Evolutionary conservation across 371 early-diverging fungal species (phyloP).

Genomic region (Sporodiniella umbellata): DNA sequence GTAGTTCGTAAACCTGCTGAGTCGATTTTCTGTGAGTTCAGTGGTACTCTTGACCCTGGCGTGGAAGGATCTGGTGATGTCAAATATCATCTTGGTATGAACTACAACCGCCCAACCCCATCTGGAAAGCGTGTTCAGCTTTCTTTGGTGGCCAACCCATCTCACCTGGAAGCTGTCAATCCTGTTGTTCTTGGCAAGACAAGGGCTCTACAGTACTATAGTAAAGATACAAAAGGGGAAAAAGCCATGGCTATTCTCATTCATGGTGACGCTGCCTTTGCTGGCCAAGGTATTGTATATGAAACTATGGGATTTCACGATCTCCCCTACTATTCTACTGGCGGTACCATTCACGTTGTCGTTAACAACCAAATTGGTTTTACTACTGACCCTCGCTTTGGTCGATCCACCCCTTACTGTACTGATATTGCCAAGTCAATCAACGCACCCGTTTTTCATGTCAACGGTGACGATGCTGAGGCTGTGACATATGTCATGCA

Average conservation of each 20-base stretch:
- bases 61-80: slow-evolving; percentile 98
- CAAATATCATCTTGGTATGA: slow-evolving; percentile 97
- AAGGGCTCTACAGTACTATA: slow-evolving; percentile 90
- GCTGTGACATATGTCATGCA: slow-evolving; percentile 93
- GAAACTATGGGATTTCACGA: slow-evolving; percentile 96
- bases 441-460: slow-evolving; percentile 97
- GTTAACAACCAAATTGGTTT: slow-evolving; percentile 99
- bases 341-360: slow-evolving; percentile 96
- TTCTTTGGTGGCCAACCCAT: slow-evolving; percentile 96
- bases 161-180: slow-evolving; percentile 97
- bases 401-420: slow-evolving; percentile 95
- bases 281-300: slow-evolving; percentile 96
- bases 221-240: slow-evolving; percentile 74
- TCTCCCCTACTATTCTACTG: slow-evolving; percentile 91
- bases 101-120: slow-evolving; percentile 92
- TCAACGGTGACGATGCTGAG: slow-evolving; percentile 97
- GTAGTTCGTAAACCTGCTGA: slow-evolving; percentile 97
- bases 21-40: slow-evolving; percentile 96
- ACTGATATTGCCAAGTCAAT: slow-evolving; percentile 97
- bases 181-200: slow-evolving; percentile 97
- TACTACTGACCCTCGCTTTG: slow-evolving; percentile 95
- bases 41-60: slow-evolving; percentile 67
- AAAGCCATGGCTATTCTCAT: slow-evolving; percentile 89
- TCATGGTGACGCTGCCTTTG: slow-evolving; percentile 98
- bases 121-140: slow-evolving; percentile 94